Percentiles rank a stretch among this genome's conserved stretches.
Conservation (phyloP, 129 eudicot species). For the Flaveria brownii region DNA sequence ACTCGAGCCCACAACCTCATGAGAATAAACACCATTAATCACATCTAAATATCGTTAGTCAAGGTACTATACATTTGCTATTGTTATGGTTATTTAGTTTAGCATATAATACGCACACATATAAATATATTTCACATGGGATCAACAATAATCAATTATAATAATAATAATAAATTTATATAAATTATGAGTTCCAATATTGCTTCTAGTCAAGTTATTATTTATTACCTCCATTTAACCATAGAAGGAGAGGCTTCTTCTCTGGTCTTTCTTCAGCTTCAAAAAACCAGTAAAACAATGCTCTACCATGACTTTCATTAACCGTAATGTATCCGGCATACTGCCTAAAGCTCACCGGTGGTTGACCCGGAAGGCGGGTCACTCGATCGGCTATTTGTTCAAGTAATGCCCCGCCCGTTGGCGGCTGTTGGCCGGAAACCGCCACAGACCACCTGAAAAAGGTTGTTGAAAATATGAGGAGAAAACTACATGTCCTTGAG, state of each 20-base stretch:
- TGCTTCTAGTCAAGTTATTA: not conserved
- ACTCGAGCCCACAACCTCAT: too few species aligned
- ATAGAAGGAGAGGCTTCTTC: slow-evolving; percentile 71
- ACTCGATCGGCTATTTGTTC: slow-evolving; percentile 73
- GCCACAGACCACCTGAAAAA: slow-evolving; percentile 31
- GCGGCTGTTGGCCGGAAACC: slow-evolving; percentile 32
- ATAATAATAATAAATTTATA: not conserved
- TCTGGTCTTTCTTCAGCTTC: slow-evolving; percentile 61
- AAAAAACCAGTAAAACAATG: slow-evolving; percentile 95
- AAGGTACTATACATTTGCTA: too few species aligned
- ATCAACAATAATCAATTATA: not conserved
- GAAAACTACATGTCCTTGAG: slow-evolving; percentile 15
- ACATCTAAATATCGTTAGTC: too few species aligned
- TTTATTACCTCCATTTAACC: slow-evolving; percentile 92
- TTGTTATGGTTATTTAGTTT: too few species aligned
- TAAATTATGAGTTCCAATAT: not conserved
- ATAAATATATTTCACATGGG: not conserved
- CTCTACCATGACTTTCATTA: slow-evolving; percentile 83
- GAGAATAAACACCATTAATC: too few species aligned
- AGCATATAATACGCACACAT: too few species aligned
- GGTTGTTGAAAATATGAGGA: slow-evolving; percentile 22
- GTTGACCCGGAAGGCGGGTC: slow-evolving; percentile 69
- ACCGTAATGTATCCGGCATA: slow-evolving; percentile 90
- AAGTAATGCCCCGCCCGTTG: slow-evolving; percentile 15
- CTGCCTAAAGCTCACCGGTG: slow-evolving; percentile 63